Conservation (phyloP, 371 early-diverging fungal species). For the Blakeslea trispora region DNA sequence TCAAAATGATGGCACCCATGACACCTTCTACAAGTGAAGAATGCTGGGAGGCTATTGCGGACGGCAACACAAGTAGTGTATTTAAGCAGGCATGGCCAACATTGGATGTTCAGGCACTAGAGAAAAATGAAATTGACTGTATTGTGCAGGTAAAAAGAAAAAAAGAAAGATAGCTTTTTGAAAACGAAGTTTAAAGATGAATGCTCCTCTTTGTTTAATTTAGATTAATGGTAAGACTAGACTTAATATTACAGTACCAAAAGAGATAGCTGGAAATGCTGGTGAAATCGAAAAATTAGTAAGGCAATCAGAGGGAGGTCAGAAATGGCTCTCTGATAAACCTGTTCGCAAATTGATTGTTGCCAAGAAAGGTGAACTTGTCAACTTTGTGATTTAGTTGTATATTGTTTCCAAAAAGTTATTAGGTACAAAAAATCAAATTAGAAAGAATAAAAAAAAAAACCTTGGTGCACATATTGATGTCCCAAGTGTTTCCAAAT, state of each 20-base stretch:
- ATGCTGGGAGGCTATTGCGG: slow-evolving; percentile 59
- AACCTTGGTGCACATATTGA: too few relatives aligned
- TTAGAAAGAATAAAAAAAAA: too few relatives aligned
- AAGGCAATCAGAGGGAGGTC: slow-evolving; percentile 48
- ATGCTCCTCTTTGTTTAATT: too few relatives aligned
- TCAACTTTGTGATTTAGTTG: slow-evolving; percentile 70
- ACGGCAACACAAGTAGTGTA: slow-evolving; percentile 23
- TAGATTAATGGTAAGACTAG: slow-evolving; percentile 84
- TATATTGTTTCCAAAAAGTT: not conserved
- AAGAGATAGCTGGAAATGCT: slow-evolving; percentile 31
- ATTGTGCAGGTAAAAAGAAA: slow-evolving; percentile 59
- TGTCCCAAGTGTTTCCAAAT: too few relatives aligned
- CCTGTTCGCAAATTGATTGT: slow-evolving; percentile 66
- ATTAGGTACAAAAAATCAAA: too few relatives aligned
- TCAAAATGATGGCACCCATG: slow-evolving; percentile 78
- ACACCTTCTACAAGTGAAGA: slow-evolving; percentile 78
- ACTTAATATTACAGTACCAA: slow-evolving; percentile 64
- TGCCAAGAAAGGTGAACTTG: slow-evolving; percentile 72
- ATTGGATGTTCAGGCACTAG: slow-evolving; percentile 55
- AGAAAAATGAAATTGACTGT: slow-evolving; percentile 53
- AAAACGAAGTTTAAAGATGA: too few relatives aligned
- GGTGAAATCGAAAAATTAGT: slow-evolving; percentile 50
- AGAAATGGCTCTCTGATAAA: slow-evolving; percentile 60
- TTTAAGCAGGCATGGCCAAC: slow-evolving; percentile 69
- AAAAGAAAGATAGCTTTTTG: slow-evolving; percentile 49